Evolutionary conservation across 352 stramenopile species (phyloP).

Genomic region (Pseudoperonospora humuli): DNA sequence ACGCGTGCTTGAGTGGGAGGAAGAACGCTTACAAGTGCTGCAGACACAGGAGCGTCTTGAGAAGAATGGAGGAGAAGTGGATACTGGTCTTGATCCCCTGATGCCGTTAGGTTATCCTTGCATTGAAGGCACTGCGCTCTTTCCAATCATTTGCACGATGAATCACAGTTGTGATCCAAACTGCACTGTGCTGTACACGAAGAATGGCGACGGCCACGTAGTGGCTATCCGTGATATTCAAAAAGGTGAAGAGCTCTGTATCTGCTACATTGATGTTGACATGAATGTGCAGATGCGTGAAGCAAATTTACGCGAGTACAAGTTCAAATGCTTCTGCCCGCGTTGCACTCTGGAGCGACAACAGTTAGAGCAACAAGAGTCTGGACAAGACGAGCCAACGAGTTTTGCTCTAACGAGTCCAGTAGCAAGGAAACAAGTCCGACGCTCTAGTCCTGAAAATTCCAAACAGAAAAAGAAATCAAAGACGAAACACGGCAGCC

Average conservation of each 20-base stretch:
- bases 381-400: not conserved
- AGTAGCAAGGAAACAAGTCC: not conserved
- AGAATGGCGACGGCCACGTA: slow-evolving; percentile 57
- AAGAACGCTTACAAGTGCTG: slow-evolving; percentile 22
- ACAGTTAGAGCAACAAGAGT: slow-evolving; percentile 10
- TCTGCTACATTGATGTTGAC: slow-evolving; percentile 92
- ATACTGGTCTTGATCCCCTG: slow-evolving; percentile 15
- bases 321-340: slow-evolving; percentile 68
- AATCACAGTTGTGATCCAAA: slow-evolving; percentile 95
- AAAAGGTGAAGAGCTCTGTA: slow-evolving; percentile 89
- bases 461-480: slow-evolving; percentile 8
- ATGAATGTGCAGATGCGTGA: slow-evolving; percentile 65
- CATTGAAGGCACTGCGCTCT: slow-evolving; percentile 92
- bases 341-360: slow-evolving; percentile 45
- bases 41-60: slow-evolving; percentile 66
- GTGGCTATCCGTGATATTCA: slow-evolving; percentile 63
- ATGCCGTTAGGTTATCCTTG: slow-evolving; percentile 32
- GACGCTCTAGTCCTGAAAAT: not conserved
- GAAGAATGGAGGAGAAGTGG: slow-evolving; percentile 29
- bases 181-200: slow-evolving; percentile 86
- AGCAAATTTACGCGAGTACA: slow-evolving; percentile 61
- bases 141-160: slow-evolving; percentile 91
- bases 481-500: slow-evolving; percentile 8
- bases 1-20: slow-evolving; percentile 36
- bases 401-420: not conserved